These are phyloP conservation scores for Nidularia sp. DNA, from an alignment of 768 basidiomycete species.

Conservation along the genomic window DNA sequence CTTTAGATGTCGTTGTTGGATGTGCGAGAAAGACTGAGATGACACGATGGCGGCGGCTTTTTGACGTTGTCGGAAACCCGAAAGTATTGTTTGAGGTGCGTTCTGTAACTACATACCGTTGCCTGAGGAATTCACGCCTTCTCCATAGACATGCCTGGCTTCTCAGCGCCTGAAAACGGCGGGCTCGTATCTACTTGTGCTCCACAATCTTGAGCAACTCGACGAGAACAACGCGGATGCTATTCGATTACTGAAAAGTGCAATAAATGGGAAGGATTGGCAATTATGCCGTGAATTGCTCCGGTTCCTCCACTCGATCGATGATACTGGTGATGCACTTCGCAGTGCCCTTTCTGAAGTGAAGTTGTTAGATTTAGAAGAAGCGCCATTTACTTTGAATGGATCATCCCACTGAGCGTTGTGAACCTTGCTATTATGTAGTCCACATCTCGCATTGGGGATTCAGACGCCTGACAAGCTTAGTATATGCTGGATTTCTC, in stretches of 20 bases:
- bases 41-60: conserved; percentile 83
- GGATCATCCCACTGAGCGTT: too few species aligned
- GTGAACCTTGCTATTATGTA: too few species aligned
- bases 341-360: conserved; percentile 52
- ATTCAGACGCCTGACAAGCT: too few species aligned
- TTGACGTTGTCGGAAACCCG: conserved; percentile 88
- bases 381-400: too few species aligned
- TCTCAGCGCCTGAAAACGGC: conserved; percentile 81
- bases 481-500: too few species aligned
- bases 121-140: background rate
- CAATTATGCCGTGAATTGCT: conserved; percentile 88
- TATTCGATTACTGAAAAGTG: conserved; percentile 72
- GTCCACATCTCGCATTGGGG: too few species aligned
- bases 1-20: conserved; percentile 89
- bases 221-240: conserved; percentile 79
- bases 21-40: conserved; percentile 97
- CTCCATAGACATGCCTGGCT: conserved; percentile 63
- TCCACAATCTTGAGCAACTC: conserved; percentile 90
- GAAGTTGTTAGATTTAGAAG: conserved; percentile 5
- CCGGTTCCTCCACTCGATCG: conserved; percentile 89
- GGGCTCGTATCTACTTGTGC: conserved; percentile 86
- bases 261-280: conserved; percentile 79
- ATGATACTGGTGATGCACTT: conserved; percentile 76
- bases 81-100: conserved; percentile 85
- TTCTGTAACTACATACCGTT: background rate